Base-by-base conservation (phyloP, 345 rosid species). In the Balakata baccata region DNA sequence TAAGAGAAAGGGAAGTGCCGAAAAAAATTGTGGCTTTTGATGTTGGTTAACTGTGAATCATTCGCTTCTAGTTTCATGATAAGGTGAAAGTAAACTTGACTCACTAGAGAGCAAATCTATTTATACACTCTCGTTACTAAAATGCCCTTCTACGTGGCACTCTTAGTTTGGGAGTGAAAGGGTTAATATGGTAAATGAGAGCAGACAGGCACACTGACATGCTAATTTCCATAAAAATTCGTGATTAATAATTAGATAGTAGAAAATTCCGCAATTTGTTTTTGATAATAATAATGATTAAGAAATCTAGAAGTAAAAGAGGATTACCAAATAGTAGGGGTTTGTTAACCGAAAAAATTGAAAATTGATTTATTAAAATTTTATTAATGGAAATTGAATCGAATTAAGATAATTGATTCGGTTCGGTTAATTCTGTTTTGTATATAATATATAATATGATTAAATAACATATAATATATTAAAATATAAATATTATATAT, bases 31-130 rank as follows among this genome's bases (percentile, higher is more conserved):
- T 9, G 71, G 74, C 81, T 78, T 70, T 81, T 77, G 78, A 77
- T 65, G 50, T 81, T 77, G 78, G 78, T 65, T 54, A 72, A 45
- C 62, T 61, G n/a, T 18, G 73, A 59, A 71, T 79, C 78, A 58
- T 65, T 74, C 80, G 76, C 74, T 72, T 59, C 61, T 22, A 16
- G 4, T 11, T 75, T 45, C 61, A 4, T 51, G 83, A 73, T 73
- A 56, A 81, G 77, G 50, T 60, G 11, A 25, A 50, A 68, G 18
- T 74, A 69, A 82, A 52, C 71, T 1, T 22, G 25, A 23, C 11
- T 0, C 23, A 23, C 18, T 18, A 6, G 59, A 54, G 6, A 18
- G 25, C 25, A 25, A 12, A 60, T 14, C 18, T 7, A 58, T 16
- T 13, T 51, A 16, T 12, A 51, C 56, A 51, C 56, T 18, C 56